phyloP scores from a whole-genome alignment of 495 filamentous ascomycete species.

The Hypoxylon lienhwacheense region DNA sequence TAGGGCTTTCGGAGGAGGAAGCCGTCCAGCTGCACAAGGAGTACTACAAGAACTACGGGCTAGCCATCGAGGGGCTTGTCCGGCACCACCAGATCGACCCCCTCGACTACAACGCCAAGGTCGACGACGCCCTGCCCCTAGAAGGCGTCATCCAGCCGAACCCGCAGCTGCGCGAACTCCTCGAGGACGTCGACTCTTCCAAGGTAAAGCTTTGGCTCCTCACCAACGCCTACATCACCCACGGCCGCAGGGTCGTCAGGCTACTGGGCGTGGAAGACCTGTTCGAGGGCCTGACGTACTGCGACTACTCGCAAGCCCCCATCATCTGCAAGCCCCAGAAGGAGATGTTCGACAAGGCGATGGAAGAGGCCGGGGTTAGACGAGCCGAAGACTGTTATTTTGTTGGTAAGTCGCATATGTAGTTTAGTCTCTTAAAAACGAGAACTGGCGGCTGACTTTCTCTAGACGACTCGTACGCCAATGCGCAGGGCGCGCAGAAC shows the following conservation, averaged over 20 bases:
- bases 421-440: no score
- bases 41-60: conserved; percentile 94
- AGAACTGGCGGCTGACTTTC: conserved; percentile 22
- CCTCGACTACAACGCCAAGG: conserved; percentile 88
- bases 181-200: conserved; percentile 72
- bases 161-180: conserved; percentile 69
- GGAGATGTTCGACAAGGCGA: conserved; percentile 84
- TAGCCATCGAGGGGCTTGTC: conserved; percentile 94
- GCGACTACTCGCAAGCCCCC: conserved; percentile 70
- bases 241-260: conserved; percentile 78
- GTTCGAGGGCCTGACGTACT: conserved; percentile 92
- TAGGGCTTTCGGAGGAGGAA: conserved; percentile 69
- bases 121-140: conserved; percentile 93
- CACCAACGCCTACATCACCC: conserved; percentile 93
- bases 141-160: conserved; percentile 79
- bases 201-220: conserved; percentile 92
- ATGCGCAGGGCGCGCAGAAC: conserved; percentile 68
- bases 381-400: conserved; percentile 72
- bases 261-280: conserved; percentile 80
- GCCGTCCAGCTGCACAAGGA: conserved; percentile 79
- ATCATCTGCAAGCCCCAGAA: conserved; percentile 83
- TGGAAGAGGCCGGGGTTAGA: conserved; percentile 63
- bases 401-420: conserved; percentile 63
- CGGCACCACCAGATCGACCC: conserved; percentile 95
- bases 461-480: conserved; percentile 78